phyloP scores from a whole-genome alignment of 2,329 filamentous ascomycete species.

The Metarhizium anisopliae region DNA sequence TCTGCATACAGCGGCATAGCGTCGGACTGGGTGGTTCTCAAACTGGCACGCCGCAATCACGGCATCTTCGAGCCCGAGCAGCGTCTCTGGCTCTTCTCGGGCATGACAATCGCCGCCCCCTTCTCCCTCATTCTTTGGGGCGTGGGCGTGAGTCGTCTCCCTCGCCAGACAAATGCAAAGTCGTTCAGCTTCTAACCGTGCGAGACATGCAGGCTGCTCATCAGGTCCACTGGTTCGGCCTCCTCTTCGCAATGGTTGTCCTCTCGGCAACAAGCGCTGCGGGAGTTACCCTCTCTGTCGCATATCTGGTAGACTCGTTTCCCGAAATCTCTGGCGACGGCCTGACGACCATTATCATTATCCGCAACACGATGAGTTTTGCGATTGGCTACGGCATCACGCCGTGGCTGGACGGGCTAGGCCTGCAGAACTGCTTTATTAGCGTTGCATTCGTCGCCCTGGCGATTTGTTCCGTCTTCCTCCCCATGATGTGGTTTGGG shows the following conservation, averaged over 20 bases:
- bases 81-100: constrained; percentile 29
- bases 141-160: constrained; percentile 16
- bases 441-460: constrained; percentile 30
- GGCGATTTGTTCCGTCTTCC: constrained; percentile 28
- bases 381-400: constrained; percentile 31
- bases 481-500: constrained; percentile 40
- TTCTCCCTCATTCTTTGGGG: constrained; percentile 23
- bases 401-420: constrained; percentile 32
- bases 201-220: constrained; percentile 17
- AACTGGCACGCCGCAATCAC: constrained; percentile 28
- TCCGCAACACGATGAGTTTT: constrained; percentile 29
- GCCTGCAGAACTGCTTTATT: constrained; percentile 33
- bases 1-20: constrained; percentile 9
- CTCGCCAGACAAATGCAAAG: background rate
- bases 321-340: constrained; percentile 30
- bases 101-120: constrained; percentile 20
- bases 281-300: constrained; percentile 27
- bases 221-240: constrained; percentile 31
- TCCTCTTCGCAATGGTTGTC: constrained; percentile 30
- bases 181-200: background rate
- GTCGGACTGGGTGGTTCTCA: constrained; percentile 27
- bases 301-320: constrained; percentile 32
- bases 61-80: constrained; percentile 33
- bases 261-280: constrained; percentile 24
- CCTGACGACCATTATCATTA: constrained; percentile 29